Conservation (phyloP, 371 early-diverging fungal genomes). For the Mortierella sp. region DNA sequence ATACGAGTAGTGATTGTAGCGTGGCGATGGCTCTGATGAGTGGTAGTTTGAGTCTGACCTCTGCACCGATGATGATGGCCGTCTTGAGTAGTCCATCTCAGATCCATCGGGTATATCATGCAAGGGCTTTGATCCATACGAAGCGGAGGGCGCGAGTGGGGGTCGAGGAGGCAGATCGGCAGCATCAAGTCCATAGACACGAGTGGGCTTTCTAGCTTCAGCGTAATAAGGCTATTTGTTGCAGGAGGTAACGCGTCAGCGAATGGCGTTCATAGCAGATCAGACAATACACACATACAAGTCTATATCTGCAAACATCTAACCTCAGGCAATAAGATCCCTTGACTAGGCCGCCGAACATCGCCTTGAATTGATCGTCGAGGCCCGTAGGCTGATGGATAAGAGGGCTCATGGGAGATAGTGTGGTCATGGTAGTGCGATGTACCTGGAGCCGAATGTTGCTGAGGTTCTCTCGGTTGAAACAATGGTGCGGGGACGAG, state of each 20-base stretch:
- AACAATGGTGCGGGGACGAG: conserved; percentile 23
- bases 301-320: too few species aligned
- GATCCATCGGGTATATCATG: conserved; percentile 22
- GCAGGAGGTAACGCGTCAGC: not conserved
- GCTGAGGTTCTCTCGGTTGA: conserved; percentile 10
- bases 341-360: conserved; percentile 24
- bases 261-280: too few species aligned
- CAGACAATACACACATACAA: too few species aligned
- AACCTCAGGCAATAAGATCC: conserved; percentile 34
- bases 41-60: conserved; percentile 1
- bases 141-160: conserved; percentile 21
- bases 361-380: conserved; percentile 31
- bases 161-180: conserved; percentile 29
- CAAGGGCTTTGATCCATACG: conserved; percentile 20
- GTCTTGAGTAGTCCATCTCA: conserved; percentile 13
- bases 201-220: conserved; percentile 18
- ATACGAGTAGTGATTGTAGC: conserved; percentile 9
- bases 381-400: conserved; percentile 2
- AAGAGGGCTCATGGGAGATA: conserved; percentile 5
- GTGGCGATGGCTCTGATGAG: not conserved
- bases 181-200: conserved; percentile 45
- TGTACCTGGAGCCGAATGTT: not conserved
- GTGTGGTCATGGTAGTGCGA: conserved; percentile 11
- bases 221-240: conserved; percentile 9
- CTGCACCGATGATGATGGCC: conserved; percentile 8